Base-by-base conservation (phyloP, 306 rosid species). In the Vigna mungo region DNA sequence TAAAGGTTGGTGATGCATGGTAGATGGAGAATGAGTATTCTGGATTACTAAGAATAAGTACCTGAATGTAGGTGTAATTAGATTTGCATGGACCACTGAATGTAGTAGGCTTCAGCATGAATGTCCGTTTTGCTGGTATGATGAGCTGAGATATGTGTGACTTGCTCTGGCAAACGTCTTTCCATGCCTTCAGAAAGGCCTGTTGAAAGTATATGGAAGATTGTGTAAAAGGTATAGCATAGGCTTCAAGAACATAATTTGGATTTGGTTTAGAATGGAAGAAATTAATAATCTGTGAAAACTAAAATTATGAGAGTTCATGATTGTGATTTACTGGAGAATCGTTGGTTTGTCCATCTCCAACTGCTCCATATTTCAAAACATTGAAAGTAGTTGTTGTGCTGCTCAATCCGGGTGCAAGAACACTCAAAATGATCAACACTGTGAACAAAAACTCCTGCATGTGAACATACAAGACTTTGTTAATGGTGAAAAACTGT, bases 71-170 rank as follows among this genome's bases (percentile, higher is more conserved):
- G 48, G 72, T 86, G 69, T 65, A 71, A 0, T 61, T 74, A 7
- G 86, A 60, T 71, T 84, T 84, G 80, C 90, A 86, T 43, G 90
- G 90, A 71, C 90, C 90, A 25, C 0, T 71, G 63, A 86, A 84
- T 23, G 77, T 52, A 16, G 62, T 17, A 12, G 90, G 87, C 20
- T 27, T 84, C 23, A 86, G 66, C 58, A 86, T 58, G 75, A 81
- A 86, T 61, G 82, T 86, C n/a, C 18, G 58, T 4, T 48, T 12
- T 75, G 80, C 75, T 51, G 89, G 87, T 74, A 86, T 54, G 23
- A 70, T 70, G 9, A 86, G 72, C 0, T 5, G 64, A 65, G 87
- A 18, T 25, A 13, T 75, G 1, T 20, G 12, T 60, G 87, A 75
- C 1, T 58, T 58, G 75, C 84, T 84, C 5, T 52, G 6, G 32